These are phyloP conservation scores for Candida dajiaensis DNA, from an alignment of 805 yeast genomes.

Conservation along the genomic window DNA sequence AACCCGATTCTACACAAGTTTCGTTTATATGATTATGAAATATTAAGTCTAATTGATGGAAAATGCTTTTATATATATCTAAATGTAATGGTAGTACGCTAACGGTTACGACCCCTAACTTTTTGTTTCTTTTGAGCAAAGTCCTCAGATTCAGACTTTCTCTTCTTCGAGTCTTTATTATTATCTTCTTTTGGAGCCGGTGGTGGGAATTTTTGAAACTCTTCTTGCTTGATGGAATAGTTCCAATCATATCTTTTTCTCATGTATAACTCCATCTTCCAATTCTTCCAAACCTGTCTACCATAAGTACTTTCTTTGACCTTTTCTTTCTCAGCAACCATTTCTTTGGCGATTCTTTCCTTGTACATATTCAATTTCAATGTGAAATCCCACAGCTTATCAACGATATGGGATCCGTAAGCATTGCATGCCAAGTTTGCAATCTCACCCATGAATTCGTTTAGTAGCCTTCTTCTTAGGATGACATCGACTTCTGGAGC, in stretches of 20 bases:
- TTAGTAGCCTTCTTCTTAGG: constrained; percentile 62
- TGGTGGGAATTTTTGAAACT: constrained; percentile 34
- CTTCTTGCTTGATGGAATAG: constrained; percentile 47
- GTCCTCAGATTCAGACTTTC: constrained; percentile 9
- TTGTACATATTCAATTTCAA: constrained; percentile 74
- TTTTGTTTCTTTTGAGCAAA: constrained; percentile 18
- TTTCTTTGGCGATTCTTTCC: constrained; percentile 73
- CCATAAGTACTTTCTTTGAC: constrained; percentile 88
- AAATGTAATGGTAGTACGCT: neutral
- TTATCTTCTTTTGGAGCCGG: constrained; percentile 24
- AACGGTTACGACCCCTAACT: constrained; percentile 25
- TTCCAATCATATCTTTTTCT: constrained; percentile 85
- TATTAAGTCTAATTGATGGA: neutral
- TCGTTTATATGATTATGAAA: neutral
- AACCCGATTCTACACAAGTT: neutral
- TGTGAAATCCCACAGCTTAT: constrained; percentile 76
- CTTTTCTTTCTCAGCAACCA: constrained; percentile 50
- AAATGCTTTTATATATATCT: neutral
- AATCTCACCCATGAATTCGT: constrained; percentile 51
- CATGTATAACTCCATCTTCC: constrained; percentile 77
- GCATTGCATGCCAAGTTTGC: constrained; percentile 71
- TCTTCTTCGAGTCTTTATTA: constrained; percentile 5
- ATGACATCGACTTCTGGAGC: constrained; percentile 43
- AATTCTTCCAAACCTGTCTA: constrained; percentile 88
- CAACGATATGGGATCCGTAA: constrained; percentile 88